Base-by-base conservation (phyloP, 1,284 basidiomycete species). In the Ceratobasidium sp. region DNA sequence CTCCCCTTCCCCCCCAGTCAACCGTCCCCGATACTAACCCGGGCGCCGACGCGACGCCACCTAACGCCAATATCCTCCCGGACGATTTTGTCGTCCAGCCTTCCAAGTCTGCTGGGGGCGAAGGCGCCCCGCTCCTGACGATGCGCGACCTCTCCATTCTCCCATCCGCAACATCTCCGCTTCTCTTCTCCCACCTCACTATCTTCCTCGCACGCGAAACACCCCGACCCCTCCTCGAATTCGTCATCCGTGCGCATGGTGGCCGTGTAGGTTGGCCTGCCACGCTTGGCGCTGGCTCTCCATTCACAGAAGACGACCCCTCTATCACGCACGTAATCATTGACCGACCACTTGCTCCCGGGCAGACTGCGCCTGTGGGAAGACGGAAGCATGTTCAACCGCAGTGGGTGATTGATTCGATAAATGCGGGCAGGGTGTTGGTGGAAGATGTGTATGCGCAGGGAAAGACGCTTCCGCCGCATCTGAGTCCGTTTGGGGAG, bases 361-460 rank as follows among this genome's bases (percentile, higher is more conserved):
- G 81, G 2, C 74, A 77, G 39, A 79, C 78, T 37, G 76, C 79
- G 24, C 34, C 77, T 34, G 76, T 77, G 2, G 49, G 86, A 66
- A 88, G 90, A 81, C 88, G 96, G 79, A 94, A 94, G 79, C 95
- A 93, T 83, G 88, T 99, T 9, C 98, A 99, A 83, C 98, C 98
- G 19, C 98, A 99, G 83, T 99, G 98, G 97, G 88, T 98, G 34
- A 93, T 96, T 43, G 98, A 99, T 83, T 98, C 93, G 81, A 90
- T 98, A 80, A 99, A 99, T 82, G 88, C 90, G 27, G 89, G 90
- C 22, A 94, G 88, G 81, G 87, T 98, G 74, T 86, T 98, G 41
- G 87, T 95, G 0, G 93, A 96, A 78, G 96, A 92, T 74, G 86
- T 89, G 61, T 99, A 99, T 81, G 87, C 86, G 11, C 96, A 96